These are phyloP conservation scores for Fallopia convolvulus DNA, from an alignment of 148 eudicot genomes.

Conservation along the genomic window DNA sequence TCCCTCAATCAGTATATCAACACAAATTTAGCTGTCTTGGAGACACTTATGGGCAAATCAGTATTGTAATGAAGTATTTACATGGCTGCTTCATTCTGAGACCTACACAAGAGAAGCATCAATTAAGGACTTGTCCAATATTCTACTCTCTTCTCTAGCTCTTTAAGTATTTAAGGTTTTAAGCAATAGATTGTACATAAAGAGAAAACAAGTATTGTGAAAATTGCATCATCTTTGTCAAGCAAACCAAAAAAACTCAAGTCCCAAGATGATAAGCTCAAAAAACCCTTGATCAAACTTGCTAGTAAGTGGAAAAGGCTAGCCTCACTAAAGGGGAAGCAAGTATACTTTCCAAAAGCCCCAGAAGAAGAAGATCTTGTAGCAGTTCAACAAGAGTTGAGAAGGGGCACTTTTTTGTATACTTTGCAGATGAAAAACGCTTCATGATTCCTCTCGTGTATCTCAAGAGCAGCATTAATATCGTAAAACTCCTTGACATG, in stretches of 20 bases:
- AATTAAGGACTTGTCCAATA: neutral
- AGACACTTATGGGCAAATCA: neutral
- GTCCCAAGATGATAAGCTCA: constrained; percentile 22
- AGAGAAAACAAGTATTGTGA: no score
- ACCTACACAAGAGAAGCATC: neutral
- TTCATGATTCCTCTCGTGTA: constrained; percentile 15
- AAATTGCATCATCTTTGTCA: no score
- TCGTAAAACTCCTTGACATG: constrained; percentile 34
- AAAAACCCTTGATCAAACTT: constrained; percentile 21
- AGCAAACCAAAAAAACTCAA: neutral
- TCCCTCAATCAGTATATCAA: no score
- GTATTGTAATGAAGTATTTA: neutral
- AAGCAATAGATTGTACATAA: no score
- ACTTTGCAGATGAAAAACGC: constrained; percentile 18
- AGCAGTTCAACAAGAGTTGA: constrained; percentile 5
- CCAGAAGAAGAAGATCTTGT: neutral
- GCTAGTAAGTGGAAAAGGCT: constrained; percentile 25
- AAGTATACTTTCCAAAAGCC: constrained; percentile 9
- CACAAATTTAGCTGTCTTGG: neutral
- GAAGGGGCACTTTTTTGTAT: constrained; percentile 22
- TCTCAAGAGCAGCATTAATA: constrained; percentile 13
- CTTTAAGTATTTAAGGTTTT: no score
- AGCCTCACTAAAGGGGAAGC: constrained; percentile 18
- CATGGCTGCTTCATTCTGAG: neutral
- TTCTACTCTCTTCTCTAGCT: neutral